Conservation (phyloP, 2,329 filamentous ascomycete genomes). For the Pleurostoma richardsiae region DNA sequence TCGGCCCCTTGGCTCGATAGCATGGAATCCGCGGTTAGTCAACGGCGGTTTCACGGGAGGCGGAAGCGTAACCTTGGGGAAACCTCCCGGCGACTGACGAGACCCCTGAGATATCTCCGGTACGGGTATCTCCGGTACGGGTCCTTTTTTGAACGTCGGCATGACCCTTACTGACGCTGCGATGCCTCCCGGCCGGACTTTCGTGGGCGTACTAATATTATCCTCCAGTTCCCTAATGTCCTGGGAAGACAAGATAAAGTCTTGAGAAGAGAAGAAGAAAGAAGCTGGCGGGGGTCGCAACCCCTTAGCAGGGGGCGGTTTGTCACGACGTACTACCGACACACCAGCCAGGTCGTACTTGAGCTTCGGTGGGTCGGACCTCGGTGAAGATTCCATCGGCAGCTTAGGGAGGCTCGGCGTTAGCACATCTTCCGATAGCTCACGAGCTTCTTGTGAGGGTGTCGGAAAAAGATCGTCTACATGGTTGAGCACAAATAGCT, state of each 20-base stretch:
- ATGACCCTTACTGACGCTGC: too few species aligned
- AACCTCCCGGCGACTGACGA: too few species aligned
- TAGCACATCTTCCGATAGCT: constrained; percentile 38
- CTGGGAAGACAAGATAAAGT: constrained; percentile 39
- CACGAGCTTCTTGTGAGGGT: constrained; percentile 49
- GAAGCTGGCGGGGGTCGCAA: constrained; percentile 12
- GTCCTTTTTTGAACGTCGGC: too few species aligned
- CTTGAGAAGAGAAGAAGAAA: constrained; percentile 37
- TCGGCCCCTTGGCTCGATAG: too few species aligned
- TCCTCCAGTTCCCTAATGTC: constrained; percentile 36
- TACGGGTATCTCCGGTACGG: too few species aligned
- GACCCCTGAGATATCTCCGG: too few species aligned
- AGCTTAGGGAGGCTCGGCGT: neutral
- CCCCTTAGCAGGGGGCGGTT: neutral
- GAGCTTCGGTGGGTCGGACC: neutral
- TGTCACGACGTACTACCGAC: neutral
- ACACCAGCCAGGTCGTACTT: neutral
- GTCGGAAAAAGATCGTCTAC: constrained; percentile 51
- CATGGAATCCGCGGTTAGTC: too few species aligned
- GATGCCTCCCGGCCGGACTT: neutral
- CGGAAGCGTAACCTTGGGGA: too few species aligned
- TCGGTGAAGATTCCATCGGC: neutral
- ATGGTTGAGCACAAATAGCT: constrained; percentile 43
- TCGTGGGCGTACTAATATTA: constrained; percentile 8
- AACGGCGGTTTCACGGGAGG: too few species aligned